phyloP scores from a whole-genome alignment of 495 filamentous ascomycete species.

The Tuber magnatum region DNA sequence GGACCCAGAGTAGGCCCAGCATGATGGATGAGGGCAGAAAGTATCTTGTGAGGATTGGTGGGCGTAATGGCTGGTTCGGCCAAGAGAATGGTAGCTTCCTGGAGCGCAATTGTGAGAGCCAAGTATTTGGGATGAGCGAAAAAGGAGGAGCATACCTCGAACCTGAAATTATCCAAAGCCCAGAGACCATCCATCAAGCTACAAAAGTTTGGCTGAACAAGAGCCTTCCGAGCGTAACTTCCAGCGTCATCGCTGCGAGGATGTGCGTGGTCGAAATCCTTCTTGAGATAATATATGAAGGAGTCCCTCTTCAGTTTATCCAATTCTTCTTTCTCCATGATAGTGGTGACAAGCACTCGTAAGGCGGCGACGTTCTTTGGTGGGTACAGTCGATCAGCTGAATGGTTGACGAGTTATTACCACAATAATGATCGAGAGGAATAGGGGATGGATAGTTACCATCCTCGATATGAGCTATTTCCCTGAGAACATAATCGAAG shows the following conservation, averaged over 20 bases:
- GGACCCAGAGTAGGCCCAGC: slow-evolving; percentile 20
- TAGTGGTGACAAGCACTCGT: slow-evolving; percentile 23
- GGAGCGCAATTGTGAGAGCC: not conserved
- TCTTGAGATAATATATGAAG: slow-evolving; percentile 37
- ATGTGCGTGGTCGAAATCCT: slow-evolving; percentile 28
- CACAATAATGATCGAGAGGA: not conserved
- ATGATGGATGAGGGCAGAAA: slow-evolving; percentile 21
- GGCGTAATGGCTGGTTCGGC: slow-evolving; percentile 28
- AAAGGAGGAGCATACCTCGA: slow-evolving; percentile 19
- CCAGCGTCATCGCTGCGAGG: slow-evolving; percentile 14
- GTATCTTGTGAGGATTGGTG: slow-evolving; percentile 33
- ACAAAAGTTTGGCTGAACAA: slow-evolving; percentile 32
- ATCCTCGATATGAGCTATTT: slow-evolving; percentile 35
- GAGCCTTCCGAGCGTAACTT: slow-evolving; percentile 17
- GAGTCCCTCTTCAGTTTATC: slow-evolving; percentile 37
- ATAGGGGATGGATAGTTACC: slow-evolving; percentile 16
- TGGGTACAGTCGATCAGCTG: slow-evolving; percentile 30
- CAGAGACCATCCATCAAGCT: slow-evolving; percentile 36
- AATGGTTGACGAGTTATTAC: slow-evolving; percentile 2
- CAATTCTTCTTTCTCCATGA: slow-evolving; percentile 27
- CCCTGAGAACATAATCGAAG: slow-evolving; percentile 33
- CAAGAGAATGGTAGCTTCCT: slow-evolving; percentile 22
- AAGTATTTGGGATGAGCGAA: not conserved
- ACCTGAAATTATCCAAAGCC: slow-evolving; percentile 29
- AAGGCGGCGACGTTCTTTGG: slow-evolving; percentile 33